Evolutionary conservation across 1,139 yeast species (phyloP), one percentile per base, ranked within the genome.

Genomic region (Taphrina wiesneri): DNA sequence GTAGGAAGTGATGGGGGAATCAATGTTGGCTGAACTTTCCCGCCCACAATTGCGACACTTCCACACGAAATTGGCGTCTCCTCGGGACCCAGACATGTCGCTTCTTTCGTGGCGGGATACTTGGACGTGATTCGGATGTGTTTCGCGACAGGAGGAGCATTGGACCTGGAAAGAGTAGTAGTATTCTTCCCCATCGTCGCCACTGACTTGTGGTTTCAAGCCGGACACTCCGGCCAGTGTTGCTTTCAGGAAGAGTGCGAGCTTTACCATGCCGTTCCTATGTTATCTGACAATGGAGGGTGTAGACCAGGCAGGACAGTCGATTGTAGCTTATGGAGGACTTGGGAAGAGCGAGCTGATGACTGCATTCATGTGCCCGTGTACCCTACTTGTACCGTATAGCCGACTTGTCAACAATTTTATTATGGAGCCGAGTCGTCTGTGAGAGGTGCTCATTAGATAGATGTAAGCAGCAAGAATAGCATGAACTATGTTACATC

Each of bases 11-110:
- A 30, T 28, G 9, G 65, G 45, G 2, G 71, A 75, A 75, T 3
- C 79, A 79, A 43, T 74, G 70, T 56, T 78, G 11, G 70, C 77
- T 2, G 78, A 72, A n/a, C 80, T 77, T 66, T 80, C 82, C 61
- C 82, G 77, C 57, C 84, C 83, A 74, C 96, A 90, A 70, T 79
- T 78, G 67, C 82, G 82, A 75, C 99, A 93, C 71, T 86, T 83
- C 81, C 88, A 86, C 1, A 88, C 86, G 74, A 91, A 90, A 71
- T 87, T 88, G 13, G 96, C 96, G 69, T 86, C 90, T 17, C 97
- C 97, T 69, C 86, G 82, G 52, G 95, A 85, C 0, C 91, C 92
- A 0, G 82, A 75, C 47, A 88, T 82, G 47, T 87, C 88, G 74
- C 85, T 83, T 46, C 75, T 73, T 41, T 72, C 73, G 59, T 63